A percentile compares a stretch with the other conserved stretches of the same genome.
Conservation (phyloP, 2,329 filamentous ascomycete species). For the Fusarium avenaceum region DNA sequence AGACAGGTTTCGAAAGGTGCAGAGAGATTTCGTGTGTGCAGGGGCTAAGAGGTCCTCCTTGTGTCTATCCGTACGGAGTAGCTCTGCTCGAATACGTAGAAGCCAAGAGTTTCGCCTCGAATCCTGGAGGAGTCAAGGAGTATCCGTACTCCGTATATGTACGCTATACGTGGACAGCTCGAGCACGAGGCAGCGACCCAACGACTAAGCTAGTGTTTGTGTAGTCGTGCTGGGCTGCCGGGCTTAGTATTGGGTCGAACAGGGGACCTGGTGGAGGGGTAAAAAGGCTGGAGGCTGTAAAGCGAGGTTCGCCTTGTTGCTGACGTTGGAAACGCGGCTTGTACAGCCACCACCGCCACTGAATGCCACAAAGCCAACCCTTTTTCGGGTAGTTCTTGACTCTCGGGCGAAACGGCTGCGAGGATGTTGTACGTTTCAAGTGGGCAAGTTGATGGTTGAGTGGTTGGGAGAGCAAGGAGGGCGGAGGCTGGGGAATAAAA, state of each 20-base stretch:
- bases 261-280: conserved; percentile 37
- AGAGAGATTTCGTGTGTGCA: conserved; percentile 26
- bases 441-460: conserved; percentile 24
- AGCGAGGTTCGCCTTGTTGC: conserved; percentile 32
- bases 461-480: conserved; percentile 30
- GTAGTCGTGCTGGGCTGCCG: conserved; percentile 29
- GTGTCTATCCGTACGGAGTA: conserved; percentile 8
- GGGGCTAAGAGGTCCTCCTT: conserved; percentile 30
- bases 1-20: conserved; percentile 32
- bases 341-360: conserved; percentile 41
- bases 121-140: conserved; percentile 27
- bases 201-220: conserved; percentile 45
- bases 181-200: conserved; percentile 42
- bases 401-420: conserved; percentile 19
- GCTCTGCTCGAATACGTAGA: conserved; percentile 36
- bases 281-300: conserved; percentile 14
- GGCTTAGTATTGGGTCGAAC: conserved; percentile 35
- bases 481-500: conserved; percentile 37
- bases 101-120: conserved; percentile 34
- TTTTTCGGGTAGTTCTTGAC: conserved; percentile 19
- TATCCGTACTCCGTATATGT: conserved; percentile 34
- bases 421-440: conserved; percentile 37
- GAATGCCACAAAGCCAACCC: conserved; percentile 29
- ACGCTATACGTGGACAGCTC: conserved; percentile 44
- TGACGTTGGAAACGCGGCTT: conserved; percentile 34